Evolutionary conservation across 1,284 basidiomycete species (phyloP).

Genomic region (Sporisorium scitamineum): DNA sequence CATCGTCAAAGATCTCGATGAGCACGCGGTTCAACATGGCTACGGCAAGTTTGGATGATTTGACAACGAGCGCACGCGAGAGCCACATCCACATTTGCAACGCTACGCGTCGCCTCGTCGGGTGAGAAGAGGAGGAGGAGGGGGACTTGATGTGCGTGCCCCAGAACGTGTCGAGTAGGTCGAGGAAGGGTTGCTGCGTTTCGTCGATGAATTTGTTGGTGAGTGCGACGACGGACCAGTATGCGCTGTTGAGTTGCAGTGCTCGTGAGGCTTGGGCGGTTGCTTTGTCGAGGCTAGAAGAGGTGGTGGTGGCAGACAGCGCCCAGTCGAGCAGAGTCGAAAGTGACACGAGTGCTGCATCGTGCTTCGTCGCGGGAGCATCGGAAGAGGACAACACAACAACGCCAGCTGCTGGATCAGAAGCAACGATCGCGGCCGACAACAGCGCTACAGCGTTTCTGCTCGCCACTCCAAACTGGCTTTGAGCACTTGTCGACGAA

Average conservation of each 20-base stretch:
- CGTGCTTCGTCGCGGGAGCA: constrained; percentile 10
- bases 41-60: constrained; percentile 41
- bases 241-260: constrained; percentile 34
- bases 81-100: constrained; percentile 61
- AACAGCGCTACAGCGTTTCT: constrained; percentile 31
- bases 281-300: not conserved
- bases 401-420: constrained; percentile 19
- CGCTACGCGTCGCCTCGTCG: constrained; percentile 19
- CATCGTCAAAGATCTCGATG: constrained; percentile 47
- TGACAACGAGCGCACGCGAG: constrained; percentile 53
- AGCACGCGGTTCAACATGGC: constrained; percentile 56
- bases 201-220: constrained; percentile 62
- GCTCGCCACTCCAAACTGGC: constrained; percentile 6
- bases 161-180: constrained; percentile 53
- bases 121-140: no score
- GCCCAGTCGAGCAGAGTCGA: constrained; percentile 35
- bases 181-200: constrained; percentile 27
- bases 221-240: constrained; percentile 22
- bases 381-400: not conserved
- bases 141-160: constrained; percentile 12
- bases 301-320: not conserved
- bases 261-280: constrained; percentile 9
- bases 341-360: constrained; percentile 23
- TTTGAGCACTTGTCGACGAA: not conserved
- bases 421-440: constrained; percentile 38